A percentile compares a stretch with the other conserved stretches of the same genome.
Conservation (phyloP, 139 green algal species). For the Chlamydomonas eustigma region DNA sequence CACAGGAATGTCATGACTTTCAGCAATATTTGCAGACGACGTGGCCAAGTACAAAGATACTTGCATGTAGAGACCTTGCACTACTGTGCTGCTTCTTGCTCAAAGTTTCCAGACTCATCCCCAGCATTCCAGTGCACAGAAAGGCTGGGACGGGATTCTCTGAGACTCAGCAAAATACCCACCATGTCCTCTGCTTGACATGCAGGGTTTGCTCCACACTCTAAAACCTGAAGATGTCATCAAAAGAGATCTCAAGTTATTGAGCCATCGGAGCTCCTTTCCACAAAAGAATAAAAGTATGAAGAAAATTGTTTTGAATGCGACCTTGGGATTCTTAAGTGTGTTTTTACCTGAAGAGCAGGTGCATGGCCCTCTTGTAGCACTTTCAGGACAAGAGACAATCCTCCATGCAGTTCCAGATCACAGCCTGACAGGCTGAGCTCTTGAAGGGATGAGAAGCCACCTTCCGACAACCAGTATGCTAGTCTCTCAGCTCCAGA, state of each 20-base stretch:
- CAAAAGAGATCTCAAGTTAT: background rate
- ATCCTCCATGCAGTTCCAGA: background rate
- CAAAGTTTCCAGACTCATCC: background rate
- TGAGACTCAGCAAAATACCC: background rate
- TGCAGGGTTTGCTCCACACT: constrained; percentile 8
- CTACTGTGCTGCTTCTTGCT: background rate
- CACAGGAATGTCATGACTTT: too few relatives aligned
- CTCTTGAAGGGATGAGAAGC: constrained; percentile 13
- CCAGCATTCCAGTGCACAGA: constrained; percentile 8
- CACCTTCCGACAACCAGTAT: background rate
- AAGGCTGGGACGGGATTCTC: background rate
- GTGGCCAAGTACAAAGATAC: too few relatives aligned
- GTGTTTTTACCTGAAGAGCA: constrained; percentile 4
- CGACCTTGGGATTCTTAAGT: too few relatives aligned
- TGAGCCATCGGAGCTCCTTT: background rate
- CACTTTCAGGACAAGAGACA: background rate
- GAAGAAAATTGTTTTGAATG: too few relatives aligned
- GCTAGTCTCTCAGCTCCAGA: background rate
- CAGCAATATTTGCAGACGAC: too few relatives aligned
- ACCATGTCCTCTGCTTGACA: background rate
- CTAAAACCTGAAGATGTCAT: background rate
- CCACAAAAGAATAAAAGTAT: too few relatives aligned
- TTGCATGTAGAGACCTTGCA: too few relatives aligned
- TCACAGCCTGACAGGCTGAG: constrained; percentile 18
- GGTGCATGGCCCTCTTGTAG: constrained; percentile 12